Percentiles rank a stretch among this genome's conserved stretches.
Conservation (phyloP, 495 filamentous ascomycete species). For the Platismatia glauca region DNA sequence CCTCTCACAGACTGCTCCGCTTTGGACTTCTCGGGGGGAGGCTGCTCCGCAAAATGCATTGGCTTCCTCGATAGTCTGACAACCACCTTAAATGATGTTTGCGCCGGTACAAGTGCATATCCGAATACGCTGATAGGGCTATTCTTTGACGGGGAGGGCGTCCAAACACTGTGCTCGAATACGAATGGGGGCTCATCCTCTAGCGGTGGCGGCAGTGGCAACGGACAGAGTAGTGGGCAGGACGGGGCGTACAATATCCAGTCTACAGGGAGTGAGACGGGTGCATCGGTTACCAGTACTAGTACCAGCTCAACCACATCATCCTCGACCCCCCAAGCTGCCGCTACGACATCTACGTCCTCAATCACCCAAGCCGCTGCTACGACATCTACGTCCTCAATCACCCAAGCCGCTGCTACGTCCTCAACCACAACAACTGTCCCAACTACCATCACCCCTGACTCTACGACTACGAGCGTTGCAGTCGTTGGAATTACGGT, state of each 20-base stretch:
- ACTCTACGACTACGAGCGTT: constrained; percentile 4
- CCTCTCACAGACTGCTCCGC: constrained; percentile 26
- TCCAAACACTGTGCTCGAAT: constrained; percentile 25
- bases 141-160: constrained; percentile 21
- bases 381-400: constrained; percentile 1
- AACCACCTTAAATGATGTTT: constrained; percentile 21
- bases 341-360: neutral
- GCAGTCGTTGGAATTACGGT: neutral
- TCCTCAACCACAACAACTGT: neutral
- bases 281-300: neutral
- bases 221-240: neutral
- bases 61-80: constrained; percentile 25
- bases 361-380: neutral
- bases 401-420: neutral
- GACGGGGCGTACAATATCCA: neutral
- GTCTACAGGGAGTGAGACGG: neutral
- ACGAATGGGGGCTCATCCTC: neutral
- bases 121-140: constrained; percentile 26
- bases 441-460: constrained; percentile 3
- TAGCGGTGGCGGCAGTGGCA: neutral
- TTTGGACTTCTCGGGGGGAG: constrained; percentile 26
- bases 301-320: neutral
- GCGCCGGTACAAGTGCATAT: constrained; percentile 22
- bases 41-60: constrained; percentile 29
- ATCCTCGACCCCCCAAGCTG: neutral